Evolutionary conservation across 306 rosid genomes (phyloP), one percentile per base, ranked within the genome.

Genomic region (Dicorynia guianensis): DNA sequence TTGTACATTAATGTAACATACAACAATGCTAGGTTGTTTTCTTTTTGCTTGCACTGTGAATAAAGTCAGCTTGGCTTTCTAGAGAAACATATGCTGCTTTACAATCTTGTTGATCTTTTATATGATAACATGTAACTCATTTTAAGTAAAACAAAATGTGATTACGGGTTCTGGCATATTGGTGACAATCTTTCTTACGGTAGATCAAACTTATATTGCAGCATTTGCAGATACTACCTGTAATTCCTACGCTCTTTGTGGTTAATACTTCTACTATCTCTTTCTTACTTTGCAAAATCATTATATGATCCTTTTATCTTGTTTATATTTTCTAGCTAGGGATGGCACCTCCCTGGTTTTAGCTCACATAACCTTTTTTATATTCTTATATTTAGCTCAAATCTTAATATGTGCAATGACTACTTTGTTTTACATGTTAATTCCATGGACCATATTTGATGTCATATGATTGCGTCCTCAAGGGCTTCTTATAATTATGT

Each of bases 1-100:
- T 74, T 69, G 67, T 25, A 19, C 61, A 75, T 64, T 62, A 74
- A 43, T 72, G 75, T 64, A 38, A 71, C n/a, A 18, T 30, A 76
- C 67, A 66, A 70, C 56, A 34, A 65, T 18, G 7, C 25, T 64
- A 30, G 46, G 75, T 25, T 2, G 30, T 25, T 25, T 25, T 25
- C 30, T 25, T 25, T 25, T 25, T 25, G 30, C 30, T 25, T 25
- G 30, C 30, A 2, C 30, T 25, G 30, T 25, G 30, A 25, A 25
- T 25, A 2, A 25, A 25, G 30, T 2, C 30, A 25, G 1, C 30
- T 25, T 2, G 30, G 30, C 30, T 25, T 25, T 25, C 30, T 25
- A 25, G 30, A 25, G 30, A 25, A 25, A 25, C 30, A 25, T 25
- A 35, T 43, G 40, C 54, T 80, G 36, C 76, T 38, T 42, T 33